phyloP scores from a whole-genome alignment of 352 stramenopile genomes.

The Phytophthora cajani region DNA sequence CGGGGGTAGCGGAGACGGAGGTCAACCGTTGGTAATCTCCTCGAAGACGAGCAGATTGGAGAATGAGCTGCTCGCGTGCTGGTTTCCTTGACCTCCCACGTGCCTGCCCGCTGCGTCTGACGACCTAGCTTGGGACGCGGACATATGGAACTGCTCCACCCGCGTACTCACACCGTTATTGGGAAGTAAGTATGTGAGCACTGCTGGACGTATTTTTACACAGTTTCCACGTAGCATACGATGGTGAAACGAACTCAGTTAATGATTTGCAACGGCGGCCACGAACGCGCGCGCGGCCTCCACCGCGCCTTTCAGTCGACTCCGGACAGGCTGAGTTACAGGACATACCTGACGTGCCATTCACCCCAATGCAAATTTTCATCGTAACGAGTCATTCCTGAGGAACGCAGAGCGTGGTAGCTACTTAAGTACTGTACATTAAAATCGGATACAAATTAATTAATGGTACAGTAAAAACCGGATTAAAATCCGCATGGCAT shows the following conservation, averaged over 20 bases:
- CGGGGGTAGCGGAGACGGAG: slow-evolving; percentile 4
- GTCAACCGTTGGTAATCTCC: slow-evolving; percentile 35
- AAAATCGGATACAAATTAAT: too few species aligned
- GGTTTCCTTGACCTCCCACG: not conserved
- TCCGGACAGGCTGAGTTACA: not conserved
- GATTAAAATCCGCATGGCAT: not conserved
- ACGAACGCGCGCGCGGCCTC: not conserved
- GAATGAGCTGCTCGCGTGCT: slow-evolving; percentile 13
- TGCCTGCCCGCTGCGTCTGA: not conserved
- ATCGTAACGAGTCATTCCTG: not conserved
- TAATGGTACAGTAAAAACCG: not conserved
- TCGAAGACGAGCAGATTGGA: slow-evolving; percentile 34
- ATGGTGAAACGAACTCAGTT: not conserved
- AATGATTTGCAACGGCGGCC: slow-evolving; percentile 10
- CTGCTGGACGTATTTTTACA: not conserved
- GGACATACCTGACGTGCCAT: not conserved
- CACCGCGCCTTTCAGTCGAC: not conserved
- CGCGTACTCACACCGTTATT: not conserved
- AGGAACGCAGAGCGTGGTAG: not conserved
- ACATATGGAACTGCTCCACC: not conserved
- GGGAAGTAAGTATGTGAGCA: not conserved
- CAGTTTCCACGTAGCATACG: slow-evolving; percentile 9
- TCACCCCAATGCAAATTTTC: not conserved
- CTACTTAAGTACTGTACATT: too few species aligned
- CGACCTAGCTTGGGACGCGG: not conserved